Base-by-base conservation (phyloP, 805 yeast genomes). In the Starmerella gropengiesseri region DNA sequence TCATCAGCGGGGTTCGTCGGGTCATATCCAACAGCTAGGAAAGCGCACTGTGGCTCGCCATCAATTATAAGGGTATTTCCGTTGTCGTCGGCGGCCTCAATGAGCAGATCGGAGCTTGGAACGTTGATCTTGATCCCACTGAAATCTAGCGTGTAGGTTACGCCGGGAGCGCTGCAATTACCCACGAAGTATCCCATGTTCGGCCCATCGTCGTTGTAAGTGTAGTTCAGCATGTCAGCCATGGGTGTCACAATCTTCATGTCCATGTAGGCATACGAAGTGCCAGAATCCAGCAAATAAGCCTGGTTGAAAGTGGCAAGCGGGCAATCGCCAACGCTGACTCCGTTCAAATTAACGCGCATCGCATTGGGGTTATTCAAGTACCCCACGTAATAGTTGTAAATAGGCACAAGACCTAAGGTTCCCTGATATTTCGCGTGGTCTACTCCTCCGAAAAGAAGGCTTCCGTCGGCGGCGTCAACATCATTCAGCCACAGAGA, bases 271-370 rank as follows among this genome's bases (percentile, higher is more conserved):
- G 71, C 59, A 20, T 68, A 56, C 6, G 77, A 64, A 13, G 80
- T 67, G 23, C 81, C 79, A 1, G 77, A 68, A 56, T 78, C 83
- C 29, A 77, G 60, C 22, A 73, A 57, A 3, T 71, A 76, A 7
- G 66, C 54, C 13, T 29, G 78, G 58, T n/a, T 19, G 20, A 39
- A 32, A 11, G 38, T 45, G 9, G 31, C 36, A 5, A 44, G 35
- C n/a, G 34, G 13, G 29, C 46, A 35, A 20, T 27, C 29, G 19
- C 39, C 38, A 2, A 43, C 36, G 14, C 39, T 25, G 13, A 53
- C 20, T 4, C 49, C 48, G 20, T 43, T 25, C 9, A 53, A 46
- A 44, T 43, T 36, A 16, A 52, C 44, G 18, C 30, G 43, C 34
- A 49, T 39, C 14, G 37, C 38, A 25, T 41, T 37, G 9, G 43